phyloP scores from a whole-genome alignment of 2,329 filamentous ascomycete species.

The Penicillium sp. region DNA sequence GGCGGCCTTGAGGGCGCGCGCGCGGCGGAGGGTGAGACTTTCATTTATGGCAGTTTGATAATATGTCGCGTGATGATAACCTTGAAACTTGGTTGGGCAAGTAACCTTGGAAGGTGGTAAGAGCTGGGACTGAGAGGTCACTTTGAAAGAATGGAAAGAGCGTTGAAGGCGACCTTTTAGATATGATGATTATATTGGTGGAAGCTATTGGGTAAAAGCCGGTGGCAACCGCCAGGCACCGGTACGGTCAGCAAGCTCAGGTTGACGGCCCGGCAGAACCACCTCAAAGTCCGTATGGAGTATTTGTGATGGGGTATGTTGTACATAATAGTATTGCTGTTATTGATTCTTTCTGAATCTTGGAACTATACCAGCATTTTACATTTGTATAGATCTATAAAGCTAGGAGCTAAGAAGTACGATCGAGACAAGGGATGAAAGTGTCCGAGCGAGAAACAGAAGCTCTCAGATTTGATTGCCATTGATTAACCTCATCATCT shows the following conservation, averaged over 20 bases:
- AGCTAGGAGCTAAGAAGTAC: background rate
- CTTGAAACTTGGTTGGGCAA: background rate
- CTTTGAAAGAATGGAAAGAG: too few species aligned
- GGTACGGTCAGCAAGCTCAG: slow-evolving; percentile 22
- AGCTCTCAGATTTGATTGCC: background rate
- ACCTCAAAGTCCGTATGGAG: background rate
- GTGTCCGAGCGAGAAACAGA: background rate
- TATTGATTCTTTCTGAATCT: background rate
- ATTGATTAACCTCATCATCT: background rate
- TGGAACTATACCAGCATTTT: background rate
- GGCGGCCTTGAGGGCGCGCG: slow-evolving; percentile 21
- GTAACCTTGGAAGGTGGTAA: too few species aligned
- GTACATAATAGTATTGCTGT: background rate
- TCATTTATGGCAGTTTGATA: slow-evolving; percentile 23
- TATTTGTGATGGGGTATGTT: background rate
- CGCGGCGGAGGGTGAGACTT: slow-evolving; percentile 30
- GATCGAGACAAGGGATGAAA: background rate
- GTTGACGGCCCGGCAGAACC: slow-evolving; percentile 8
- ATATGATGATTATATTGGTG: slow-evolving; percentile 7
- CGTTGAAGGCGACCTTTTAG: slow-evolving; percentile 7
- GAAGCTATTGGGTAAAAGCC: slow-evolving; percentile 13
- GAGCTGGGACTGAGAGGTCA: too few species aligned
- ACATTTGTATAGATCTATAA: background rate
- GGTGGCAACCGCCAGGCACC: slow-evolving; percentile 29
- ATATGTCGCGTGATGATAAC: background rate